Evolutionary conservation across 2,329 filamentous ascomycete genomes (phyloP).

Genomic region (Fusarium poae): DNA sequence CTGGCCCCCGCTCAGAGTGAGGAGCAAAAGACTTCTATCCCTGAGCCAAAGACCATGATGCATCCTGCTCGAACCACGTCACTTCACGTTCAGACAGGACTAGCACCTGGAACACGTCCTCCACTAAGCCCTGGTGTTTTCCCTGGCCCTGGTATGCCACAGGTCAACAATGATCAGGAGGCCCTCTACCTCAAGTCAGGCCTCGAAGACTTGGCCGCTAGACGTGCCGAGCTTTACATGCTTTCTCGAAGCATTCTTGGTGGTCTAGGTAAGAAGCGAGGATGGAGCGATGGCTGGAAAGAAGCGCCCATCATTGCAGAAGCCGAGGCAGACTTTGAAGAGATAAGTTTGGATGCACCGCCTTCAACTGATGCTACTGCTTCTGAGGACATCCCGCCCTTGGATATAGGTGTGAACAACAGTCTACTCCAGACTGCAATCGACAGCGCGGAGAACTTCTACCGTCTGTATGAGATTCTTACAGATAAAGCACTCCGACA

Average conservation of each 20-base stretch:
- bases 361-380: slow-evolving; percentile 24
- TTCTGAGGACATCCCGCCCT: slow-evolving; percentile 32
- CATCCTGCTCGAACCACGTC: slow-evolving; percentile 76
- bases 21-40: slow-evolving; percentile 73
- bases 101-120: slow-evolving; percentile 54
- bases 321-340: slow-evolving; percentile 65
- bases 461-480: slow-evolving; percentile 77
- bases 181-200: slow-evolving; percentile 72
- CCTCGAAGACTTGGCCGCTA: slow-evolving; percentile 83
- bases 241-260: slow-evolving; percentile 85
- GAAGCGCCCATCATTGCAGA: slow-evolving; percentile 66
- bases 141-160: slow-evolving; percentile 61
- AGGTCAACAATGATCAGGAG: slow-evolving; percentile 57
- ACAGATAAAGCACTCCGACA: slow-evolving; percentile 87
- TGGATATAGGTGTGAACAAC: slow-evolving; percentile 56
- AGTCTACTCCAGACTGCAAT: slow-evolving; percentile 72
- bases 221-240: slow-evolving; percentile 83
- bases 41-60: slow-evolving; percentile 78
- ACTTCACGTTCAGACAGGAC: slow-evolving; percentile 59
- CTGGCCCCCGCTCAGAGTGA: slow-evolving; percentile 61
- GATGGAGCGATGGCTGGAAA: slow-evolving; percentile 84
- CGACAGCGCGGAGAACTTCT: slow-evolving; percentile 73
- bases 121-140: slow-evolving; percentile 67
- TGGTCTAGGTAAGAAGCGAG: slow-evolving; percentile 75
- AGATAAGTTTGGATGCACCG: slow-evolving; percentile 67